A percentile compares a stretch with the other conserved stretches of the same genome.
phyloP scores from a whole-genome alignment of 2,329 filamentous ascomycete genomes.

The Ophidiomyces ophidiicola region DNA sequence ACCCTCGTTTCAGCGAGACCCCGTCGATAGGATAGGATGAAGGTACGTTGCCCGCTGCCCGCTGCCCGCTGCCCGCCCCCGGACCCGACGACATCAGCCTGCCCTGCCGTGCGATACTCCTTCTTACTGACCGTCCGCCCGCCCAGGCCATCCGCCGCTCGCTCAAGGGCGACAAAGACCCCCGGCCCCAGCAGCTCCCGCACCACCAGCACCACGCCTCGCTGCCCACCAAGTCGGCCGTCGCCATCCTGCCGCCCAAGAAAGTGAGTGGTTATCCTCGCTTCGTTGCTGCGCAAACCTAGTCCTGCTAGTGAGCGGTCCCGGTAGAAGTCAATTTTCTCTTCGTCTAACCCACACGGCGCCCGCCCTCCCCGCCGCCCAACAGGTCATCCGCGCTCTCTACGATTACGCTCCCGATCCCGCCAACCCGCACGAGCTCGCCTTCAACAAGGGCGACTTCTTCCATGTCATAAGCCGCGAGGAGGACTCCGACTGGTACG shows the following conservation, averaged over 20 bases:
- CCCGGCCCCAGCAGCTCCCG: constrained; percentile 49
- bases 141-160: constrained; percentile 67
- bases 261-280: constrained; percentile 53
- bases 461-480: constrained; percentile 96
- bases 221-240: constrained; percentile 70
- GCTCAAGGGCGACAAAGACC: constrained; percentile 75
- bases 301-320: too few species aligned
- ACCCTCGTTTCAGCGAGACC: too few species aligned
- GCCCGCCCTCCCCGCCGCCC: constrained; percentile 4
- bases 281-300: too few species aligned
- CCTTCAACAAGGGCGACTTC: constrained; percentile 91
- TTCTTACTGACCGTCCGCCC: background rate
- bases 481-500: constrained; percentile 93
- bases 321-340: too few species aligned
- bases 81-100: too few species aligned
- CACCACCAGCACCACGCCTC: constrained; percentile 60
- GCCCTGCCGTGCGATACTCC: background rate
- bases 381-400: constrained; percentile 79
- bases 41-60: too few species aligned
- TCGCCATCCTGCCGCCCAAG: constrained; percentile 83
- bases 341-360: constrained; percentile 17
- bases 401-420: constrained; percentile 76
- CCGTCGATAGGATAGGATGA: too few species aligned
- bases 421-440: constrained; percentile 57
- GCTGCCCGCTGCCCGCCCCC: too few species aligned